These are phyloP conservation scores for Aspergillus sparsus DNA, from an alignment of 495 filamentous ascomycete species.

Conservation along the genomic window DNA sequence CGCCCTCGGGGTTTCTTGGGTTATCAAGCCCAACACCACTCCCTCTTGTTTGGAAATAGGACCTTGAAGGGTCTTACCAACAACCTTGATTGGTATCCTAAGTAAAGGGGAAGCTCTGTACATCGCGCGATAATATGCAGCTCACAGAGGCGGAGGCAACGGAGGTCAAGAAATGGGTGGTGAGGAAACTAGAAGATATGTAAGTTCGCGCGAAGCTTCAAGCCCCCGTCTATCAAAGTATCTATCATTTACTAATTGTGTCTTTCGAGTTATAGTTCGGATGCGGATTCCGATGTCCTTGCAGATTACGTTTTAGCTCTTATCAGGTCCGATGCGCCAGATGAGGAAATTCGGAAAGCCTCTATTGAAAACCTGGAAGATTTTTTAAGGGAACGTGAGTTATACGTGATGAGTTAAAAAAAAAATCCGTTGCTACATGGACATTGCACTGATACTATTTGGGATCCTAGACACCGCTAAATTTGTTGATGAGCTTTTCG, in stretches of 20 bases:
- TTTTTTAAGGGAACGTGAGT: conserved; percentile 80
- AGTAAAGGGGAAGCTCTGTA: background rate
- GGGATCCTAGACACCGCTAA: conserved; percentile 58
- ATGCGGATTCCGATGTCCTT: conserved; percentile 92
- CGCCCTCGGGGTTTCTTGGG: background rate
- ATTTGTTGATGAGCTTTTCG: conserved; percentile 88
- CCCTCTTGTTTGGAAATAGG: background rate
- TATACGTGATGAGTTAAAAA: background rate
- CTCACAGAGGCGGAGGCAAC: conserved; percentile 74
- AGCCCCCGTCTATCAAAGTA: background rate
- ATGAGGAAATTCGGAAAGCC: conserved; percentile 68
- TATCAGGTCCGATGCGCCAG: conserved; percentile 73
- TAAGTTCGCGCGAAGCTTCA: conserved; percentile 42
- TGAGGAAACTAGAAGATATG: conserved; percentile 89
- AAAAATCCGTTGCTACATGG: background rate
- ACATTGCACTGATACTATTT: background rate
- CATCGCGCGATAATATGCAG: conserved; percentile 55
- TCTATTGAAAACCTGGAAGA: conserved; percentile 81
- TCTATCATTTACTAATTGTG: background rate
- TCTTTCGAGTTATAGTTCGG: conserved; percentile 60
- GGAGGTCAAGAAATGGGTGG: conserved; percentile 83
- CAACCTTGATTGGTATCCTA: background rate
- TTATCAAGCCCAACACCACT: conserved; percentile 1
- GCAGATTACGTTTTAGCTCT: conserved; percentile 96
- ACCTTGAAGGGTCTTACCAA: background rate